Conservation (phyloP, 352 stramenopile genomes). For the Pythium sp. region DNA sequence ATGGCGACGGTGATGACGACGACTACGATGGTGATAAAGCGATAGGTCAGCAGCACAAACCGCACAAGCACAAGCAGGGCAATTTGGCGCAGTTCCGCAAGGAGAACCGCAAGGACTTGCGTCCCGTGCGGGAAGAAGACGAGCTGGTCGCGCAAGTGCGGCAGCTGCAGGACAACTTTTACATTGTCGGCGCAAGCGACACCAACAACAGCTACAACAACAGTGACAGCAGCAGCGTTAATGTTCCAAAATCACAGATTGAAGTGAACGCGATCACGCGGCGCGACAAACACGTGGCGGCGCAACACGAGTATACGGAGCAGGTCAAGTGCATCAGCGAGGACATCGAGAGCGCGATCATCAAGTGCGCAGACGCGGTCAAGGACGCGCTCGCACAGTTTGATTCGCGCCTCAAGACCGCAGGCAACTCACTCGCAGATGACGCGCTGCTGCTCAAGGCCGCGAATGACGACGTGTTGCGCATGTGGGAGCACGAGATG, state of each 20-base stretch:
- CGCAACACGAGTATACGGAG: conserved; percentile 39
- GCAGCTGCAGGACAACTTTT: conserved; percentile 47
- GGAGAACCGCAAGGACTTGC: conserved; percentile 16
- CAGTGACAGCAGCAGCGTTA: neutral
- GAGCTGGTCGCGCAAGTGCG: conserved; percentile 49
- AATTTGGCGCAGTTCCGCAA: conserved; percentile 9
- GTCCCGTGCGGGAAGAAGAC: conserved; percentile 27
- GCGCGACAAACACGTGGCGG: conserved; percentile 57
- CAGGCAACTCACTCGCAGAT: conserved; percentile 24
- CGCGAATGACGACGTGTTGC: conserved; percentile 32
- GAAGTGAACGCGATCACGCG: conserved; percentile 50
- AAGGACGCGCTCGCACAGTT: conserved; percentile 49
- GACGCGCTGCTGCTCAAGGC: conserved; percentile 36
- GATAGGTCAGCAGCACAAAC: neutral
- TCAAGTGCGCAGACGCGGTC: conserved; percentile 48
- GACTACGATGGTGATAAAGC: conserved; percentile 15
- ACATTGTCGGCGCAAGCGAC: conserved; percentile 17
- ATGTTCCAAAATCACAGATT: conserved; percentile 37
- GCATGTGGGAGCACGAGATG: conserved; percentile 35
- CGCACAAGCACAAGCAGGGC: neutral
- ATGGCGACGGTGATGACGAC: conserved; percentile 7
- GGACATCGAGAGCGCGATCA: conserved; percentile 52
- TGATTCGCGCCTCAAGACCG: conserved; percentile 28
- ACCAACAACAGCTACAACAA: conserved; percentile 9
- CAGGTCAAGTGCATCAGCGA: conserved; percentile 63